These are phyloP conservation scores for Tricholoma bakamatsutake DNA, from an alignment of 768 basidiomycete genomes.

Conservation along the genomic window DNA sequence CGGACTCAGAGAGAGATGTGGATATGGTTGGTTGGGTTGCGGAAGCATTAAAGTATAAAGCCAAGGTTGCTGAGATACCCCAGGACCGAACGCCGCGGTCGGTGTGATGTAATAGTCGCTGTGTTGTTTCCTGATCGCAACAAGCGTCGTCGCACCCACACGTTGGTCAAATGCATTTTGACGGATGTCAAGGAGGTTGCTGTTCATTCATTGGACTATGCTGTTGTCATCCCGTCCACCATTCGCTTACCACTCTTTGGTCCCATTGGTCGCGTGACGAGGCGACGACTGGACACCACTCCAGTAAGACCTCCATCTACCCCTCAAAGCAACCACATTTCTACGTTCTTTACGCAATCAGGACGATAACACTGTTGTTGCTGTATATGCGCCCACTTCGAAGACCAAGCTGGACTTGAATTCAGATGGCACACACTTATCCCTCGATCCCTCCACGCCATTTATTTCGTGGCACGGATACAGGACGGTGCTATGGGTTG, in stretches of 20 bases:
- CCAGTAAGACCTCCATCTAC: neutral
- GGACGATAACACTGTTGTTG: neutral
- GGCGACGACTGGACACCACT: neutral
- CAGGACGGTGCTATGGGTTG: neutral
- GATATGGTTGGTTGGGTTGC: constrained; percentile 86
- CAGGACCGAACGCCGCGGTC: constrained; percentile 4
- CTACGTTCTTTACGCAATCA: neutral
- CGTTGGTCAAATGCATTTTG: neutral
- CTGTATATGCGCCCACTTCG: neutral
- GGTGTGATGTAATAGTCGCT: neutral
- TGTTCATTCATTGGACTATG: neutral
- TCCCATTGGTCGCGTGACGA: neutral
- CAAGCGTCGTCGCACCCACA: neutral
- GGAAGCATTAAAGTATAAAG: constrained; percentile 33
- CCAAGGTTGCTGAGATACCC: constrained; percentile 8
- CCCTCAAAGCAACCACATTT: neutral
- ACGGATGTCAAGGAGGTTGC: neutral
- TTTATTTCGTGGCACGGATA: neutral
- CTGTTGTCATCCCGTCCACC: neutral
- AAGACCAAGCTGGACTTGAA: neutral
- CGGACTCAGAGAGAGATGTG: constrained; percentile 54
- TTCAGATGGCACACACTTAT: neutral
- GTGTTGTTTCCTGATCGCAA: neutral
- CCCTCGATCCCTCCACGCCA: neutral
- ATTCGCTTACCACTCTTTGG: neutral